phyloP scores from a whole-genome alignment of 768 basidiomycete genomes.

The Naganishia friedmannii region DNA sequence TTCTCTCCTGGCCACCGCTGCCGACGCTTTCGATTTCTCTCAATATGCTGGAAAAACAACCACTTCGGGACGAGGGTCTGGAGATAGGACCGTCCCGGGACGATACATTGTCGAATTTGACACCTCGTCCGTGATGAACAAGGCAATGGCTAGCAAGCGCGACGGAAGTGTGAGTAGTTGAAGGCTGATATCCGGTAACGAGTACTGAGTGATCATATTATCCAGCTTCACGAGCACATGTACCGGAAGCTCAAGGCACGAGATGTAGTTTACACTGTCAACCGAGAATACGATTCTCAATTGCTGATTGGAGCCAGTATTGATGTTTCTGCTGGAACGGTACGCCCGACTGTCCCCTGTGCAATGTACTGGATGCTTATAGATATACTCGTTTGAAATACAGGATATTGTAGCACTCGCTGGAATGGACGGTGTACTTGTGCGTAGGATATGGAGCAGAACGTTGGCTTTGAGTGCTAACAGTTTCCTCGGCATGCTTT shows the following conservation, averaged over 20 bases:
- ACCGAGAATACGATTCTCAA: conserved; percentile 55
- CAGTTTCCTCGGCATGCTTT: too few relatives aligned
- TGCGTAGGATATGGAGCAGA: conserved; percentile 12
- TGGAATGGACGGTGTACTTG: conserved; percentile 56
- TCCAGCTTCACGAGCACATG: conserved; percentile 58
- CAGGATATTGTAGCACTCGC: conserved; percentile 57
- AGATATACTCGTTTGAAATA: neutral
- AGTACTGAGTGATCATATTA: neutral
- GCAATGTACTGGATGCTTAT: too few relatives aligned
- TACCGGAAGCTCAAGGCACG: conserved; percentile 53
- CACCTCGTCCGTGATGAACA: conserved; percentile 40
- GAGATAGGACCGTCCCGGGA: conserved; percentile 53
- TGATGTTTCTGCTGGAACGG: conserved; percentile 55
- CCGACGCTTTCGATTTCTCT: conserved; percentile 19
- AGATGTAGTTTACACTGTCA: conserved; percentile 39
- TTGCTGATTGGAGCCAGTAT: conserved; percentile 64
- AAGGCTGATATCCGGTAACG: neutral
- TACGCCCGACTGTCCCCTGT: neutral
- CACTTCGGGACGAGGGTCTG: conserved; percentile 7
- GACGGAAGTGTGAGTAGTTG: conserved; percentile 15
- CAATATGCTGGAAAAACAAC: conserved; percentile 23
- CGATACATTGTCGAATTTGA: conserved; percentile 64
- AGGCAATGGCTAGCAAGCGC: conserved; percentile 30
- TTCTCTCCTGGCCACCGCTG: neutral
- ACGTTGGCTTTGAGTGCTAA: neutral